Percentiles rank a stretch among this genome's conserved stretches.
Conservation (phyloP, 1,139 yeast genomes). For the Kodamaea suecica region DNA sequence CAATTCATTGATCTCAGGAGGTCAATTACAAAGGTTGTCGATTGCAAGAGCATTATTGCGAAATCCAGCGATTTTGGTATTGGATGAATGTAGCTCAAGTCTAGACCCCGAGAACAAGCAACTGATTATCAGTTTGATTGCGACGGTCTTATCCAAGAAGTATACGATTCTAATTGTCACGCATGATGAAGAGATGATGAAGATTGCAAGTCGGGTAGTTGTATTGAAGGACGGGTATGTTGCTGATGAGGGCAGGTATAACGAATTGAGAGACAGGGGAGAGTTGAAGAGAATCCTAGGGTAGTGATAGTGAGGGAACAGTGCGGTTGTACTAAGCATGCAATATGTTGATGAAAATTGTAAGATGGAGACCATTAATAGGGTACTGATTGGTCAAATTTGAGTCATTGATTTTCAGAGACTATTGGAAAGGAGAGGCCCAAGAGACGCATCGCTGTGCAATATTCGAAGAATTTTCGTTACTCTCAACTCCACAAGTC, state of each 20-base stretch:
- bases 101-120: conserved; percentile 57
- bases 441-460: too few species aligned
- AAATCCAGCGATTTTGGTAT: conserved; percentile 56
- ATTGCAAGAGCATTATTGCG: conserved; percentile 72
- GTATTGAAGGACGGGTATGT: conserved; percentile 45
- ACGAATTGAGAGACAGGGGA: conserved; percentile 14
- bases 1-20: conserved; percentile 62
- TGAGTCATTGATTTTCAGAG: too few species aligned
- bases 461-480: too few species aligned
- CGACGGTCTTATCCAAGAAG: conserved; percentile 27
- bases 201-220: conserved; percentile 40
- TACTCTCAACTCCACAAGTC: too few species aligned
- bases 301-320: neutral
- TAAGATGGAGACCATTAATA: too few species aligned
- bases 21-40: conserved; percentile 75
- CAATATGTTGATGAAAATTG: too few species aligned
- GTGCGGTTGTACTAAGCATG: neutral
- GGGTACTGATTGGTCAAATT: too few species aligned
- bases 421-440: too few species aligned
- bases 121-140: conserved; percentile 41
- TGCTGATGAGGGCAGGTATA: conserved; percentile 28
- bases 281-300: conserved; percentile 16
- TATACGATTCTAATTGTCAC: conserved; percentile 53
- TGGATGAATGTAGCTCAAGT: conserved; percentile 83
- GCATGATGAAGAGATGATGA: conserved; percentile 59